These are phyloP conservation scores for Aspergillus texensis DNA, from an alignment of 2,329 filamentous ascomycete species.

Conservation along the genomic window DNA sequence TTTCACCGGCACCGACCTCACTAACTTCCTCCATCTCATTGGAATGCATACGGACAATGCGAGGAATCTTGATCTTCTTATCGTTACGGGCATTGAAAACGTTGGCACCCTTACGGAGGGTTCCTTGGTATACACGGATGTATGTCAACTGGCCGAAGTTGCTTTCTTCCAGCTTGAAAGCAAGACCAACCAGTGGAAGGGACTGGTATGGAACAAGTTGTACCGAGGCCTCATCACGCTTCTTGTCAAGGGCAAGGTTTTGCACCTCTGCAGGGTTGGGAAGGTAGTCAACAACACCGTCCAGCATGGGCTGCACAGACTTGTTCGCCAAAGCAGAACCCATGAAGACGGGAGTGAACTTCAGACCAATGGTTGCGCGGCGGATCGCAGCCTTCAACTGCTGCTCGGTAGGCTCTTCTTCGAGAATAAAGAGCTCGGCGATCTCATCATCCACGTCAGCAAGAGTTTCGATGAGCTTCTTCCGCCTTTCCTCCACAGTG, in stretches of 20 bases:
- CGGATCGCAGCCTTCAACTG: constrained; percentile 94
- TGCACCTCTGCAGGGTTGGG: constrained; percentile 88
- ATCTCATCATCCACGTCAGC: constrained; percentile 98
- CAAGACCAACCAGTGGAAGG: constrained; percentile 89
- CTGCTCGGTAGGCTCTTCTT: constrained; percentile 72
- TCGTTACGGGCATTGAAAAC: constrained; percentile 92
- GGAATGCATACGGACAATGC: constrained; percentile 98
- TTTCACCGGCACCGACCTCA: constrained; percentile 93
- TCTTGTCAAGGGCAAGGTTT: constrained; percentile 85
- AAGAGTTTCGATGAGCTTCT: constrained; percentile 87
- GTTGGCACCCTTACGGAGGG: constrained; percentile 81
- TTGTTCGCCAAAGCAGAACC: constrained; percentile 94
- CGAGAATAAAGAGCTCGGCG: constrained; percentile 90
- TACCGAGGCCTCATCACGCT: constrained; percentile 75
- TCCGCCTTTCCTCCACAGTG: constrained; percentile 79
- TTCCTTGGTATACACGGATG: constrained; percentile 96
- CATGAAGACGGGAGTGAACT: constrained; percentile 96
- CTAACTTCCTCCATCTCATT: constrained; percentile 98
- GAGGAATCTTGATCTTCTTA: constrained; percentile 94
- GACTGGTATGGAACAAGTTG: constrained; percentile 92
- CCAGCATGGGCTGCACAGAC: constrained; percentile 92
- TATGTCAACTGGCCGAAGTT: constrained; percentile 98
- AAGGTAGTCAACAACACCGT: constrained; percentile 93
- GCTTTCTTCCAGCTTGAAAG: constrained; percentile 98
- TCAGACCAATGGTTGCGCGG: constrained; percentile 80